A percentile compares a stretch with the other conserved stretches of the same genome.
These are phyloP conservation scores for Dictyostelium capitatum DNA, from an alignment of 78 protist genomes.

Conservation along the genomic window DNA sequence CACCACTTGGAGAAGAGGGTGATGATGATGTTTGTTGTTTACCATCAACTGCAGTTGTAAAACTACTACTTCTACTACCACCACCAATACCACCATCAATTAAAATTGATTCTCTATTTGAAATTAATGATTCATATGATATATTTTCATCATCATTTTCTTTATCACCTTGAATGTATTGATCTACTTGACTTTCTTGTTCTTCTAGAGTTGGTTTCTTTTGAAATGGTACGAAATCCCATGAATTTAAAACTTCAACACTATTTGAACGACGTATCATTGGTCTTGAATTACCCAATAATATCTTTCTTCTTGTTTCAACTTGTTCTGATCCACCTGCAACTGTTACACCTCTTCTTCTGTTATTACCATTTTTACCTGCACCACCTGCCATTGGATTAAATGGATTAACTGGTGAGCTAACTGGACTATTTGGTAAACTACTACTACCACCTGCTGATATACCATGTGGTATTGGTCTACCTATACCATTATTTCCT, in stretches of 20 bases:
- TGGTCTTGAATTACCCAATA: conserved; percentile 16
- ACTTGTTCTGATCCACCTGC: conserved; percentile 9
- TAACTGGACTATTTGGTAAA: conserved; percentile 9
- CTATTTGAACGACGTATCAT: conserved; percentile 20
- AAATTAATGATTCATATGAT: not conserved
- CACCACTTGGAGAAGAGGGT: not conserved
- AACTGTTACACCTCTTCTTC: conserved; percentile 72
- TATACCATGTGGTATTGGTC: no score
- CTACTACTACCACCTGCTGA: not conserved
- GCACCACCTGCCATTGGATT: conserved; percentile 14
- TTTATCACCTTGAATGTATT: not conserved
- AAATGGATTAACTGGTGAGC: conserved; percentile 20
- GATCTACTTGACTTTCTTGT: not conserved
- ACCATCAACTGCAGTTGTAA: not conserved
- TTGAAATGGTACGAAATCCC: conserved; percentile 59
- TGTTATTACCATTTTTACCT: not conserved
- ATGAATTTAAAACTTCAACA: conserved; percentile 27
- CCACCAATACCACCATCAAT: not conserved
- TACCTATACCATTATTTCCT: not conserved
- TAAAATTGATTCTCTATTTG: not conserved
- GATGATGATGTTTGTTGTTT: not conserved
- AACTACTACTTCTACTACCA: conserved; percentile 5
- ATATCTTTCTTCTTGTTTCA: not conserved
- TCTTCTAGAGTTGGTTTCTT: not conserved
- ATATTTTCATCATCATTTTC: not conserved